phyloP scores from a whole-genome alignment of 768 basidiomycete genomes.

The Serpula lacrymans region DNA sequence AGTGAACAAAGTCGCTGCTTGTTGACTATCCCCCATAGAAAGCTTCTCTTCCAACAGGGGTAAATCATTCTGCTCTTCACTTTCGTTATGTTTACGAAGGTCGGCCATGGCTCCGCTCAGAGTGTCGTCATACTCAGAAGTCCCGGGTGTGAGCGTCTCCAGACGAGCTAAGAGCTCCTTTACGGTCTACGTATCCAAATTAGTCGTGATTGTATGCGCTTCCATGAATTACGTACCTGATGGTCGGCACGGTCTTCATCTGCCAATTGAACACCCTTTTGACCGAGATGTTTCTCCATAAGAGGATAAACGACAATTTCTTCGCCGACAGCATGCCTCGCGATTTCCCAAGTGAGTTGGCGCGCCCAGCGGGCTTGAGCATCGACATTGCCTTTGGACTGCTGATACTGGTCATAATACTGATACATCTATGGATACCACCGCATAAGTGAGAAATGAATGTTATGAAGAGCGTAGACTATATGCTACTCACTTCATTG shows the following conservation, averaged over 20 bases:
- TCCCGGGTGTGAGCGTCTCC: conserved; percentile 41
- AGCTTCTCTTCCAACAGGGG: conserved; percentile 49
- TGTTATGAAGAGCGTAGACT: background rate
- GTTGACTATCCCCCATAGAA: conserved; percentile 38
- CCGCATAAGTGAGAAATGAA: background rate
- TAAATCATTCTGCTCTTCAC: conserved; percentile 56
- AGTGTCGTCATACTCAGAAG: conserved; percentile 37
- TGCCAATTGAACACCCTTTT: conserved; percentile 45
- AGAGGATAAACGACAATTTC: conserved; percentile 64
- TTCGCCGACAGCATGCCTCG: conserved; percentile 58
- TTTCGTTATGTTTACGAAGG: conserved; percentile 51
- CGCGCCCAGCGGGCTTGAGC: conserved; percentile 51
- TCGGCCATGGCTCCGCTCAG: conserved; percentile 46
- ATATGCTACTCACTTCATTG: conserved; percentile 33
- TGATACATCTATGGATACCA: conserved; percentile 45
- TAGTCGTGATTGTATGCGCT: background rate
- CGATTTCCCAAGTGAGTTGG: conserved; percentile 59
- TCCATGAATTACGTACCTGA: conserved; percentile 32
- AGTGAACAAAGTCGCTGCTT: conserved; percentile 47
- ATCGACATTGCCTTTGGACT: conserved; percentile 38
- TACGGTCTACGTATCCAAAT: conserved; percentile 19
- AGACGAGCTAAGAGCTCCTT: conserved; percentile 44
- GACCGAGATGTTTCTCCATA: conserved; percentile 55
- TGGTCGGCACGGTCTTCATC: conserved; percentile 58
- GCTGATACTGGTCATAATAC: conserved; percentile 49